Evolutionary conservation across 2,329 filamentous ascomycete genomes (phyloP).

Genomic region (Verticillium alfalfae): DNA sequence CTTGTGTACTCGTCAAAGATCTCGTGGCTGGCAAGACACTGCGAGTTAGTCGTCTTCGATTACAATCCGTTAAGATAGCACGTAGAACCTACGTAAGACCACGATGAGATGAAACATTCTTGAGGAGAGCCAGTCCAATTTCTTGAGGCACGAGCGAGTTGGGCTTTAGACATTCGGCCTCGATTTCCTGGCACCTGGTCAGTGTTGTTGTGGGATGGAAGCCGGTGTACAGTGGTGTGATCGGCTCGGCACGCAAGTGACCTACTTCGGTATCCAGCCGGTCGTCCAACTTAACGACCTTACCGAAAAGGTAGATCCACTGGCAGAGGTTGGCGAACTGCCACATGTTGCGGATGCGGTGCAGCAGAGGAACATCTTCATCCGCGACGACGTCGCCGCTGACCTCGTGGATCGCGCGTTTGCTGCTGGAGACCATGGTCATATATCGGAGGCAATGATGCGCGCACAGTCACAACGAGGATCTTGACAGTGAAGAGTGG

Average conservation of each 20-base stretch:
- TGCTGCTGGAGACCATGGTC: conserved; percentile 33
- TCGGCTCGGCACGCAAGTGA: not conserved
- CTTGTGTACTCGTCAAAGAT: conserved; percentile 92
- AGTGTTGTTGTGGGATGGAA: not conserved
- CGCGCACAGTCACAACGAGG: not conserved
- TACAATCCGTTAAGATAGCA: not conserved
- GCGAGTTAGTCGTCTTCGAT: not conserved
- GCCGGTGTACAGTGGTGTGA: no score
- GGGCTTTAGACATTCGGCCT: conserved; percentile 80
- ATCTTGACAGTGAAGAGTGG: not conserved
- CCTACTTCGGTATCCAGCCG: conserved; percentile 83
- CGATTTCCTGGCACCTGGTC: conserved; percentile 62
- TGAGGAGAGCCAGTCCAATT: conserved; percentile 81
- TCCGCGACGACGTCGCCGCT: conserved; percentile 25
- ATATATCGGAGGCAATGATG: not conserved
- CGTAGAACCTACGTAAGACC: conserved; percentile 70
- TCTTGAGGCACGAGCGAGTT: conserved; percentile 69
- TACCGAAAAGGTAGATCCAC: conserved; percentile 88
- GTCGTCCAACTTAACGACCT: conserved; percentile 83
- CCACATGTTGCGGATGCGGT: conserved; percentile 82
- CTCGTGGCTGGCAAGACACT: conserved; percentile 54
- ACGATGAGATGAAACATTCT: conserved; percentile 89
- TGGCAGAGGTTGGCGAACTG: conserved; percentile 92
- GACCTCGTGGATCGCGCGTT: conserved; percentile 40
- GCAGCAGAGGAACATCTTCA: conserved; percentile 38